Base-by-base conservation (phyloP, 257 asterid genomes). In the Handroanthus guayacan region DNA sequence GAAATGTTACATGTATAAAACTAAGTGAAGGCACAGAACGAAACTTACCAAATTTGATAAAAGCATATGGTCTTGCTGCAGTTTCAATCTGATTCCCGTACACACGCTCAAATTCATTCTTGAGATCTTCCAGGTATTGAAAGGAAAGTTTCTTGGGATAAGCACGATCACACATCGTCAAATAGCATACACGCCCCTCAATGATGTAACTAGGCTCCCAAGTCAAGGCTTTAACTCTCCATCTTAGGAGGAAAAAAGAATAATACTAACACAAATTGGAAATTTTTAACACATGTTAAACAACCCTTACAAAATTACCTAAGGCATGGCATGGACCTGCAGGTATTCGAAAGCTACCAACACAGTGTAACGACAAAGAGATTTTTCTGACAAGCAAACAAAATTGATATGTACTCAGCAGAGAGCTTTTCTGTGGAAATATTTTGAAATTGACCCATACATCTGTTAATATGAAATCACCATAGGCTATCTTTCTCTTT, bases 21-120 rank as follows among this genome's bases (percentile, higher is more conserved):
- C 60, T 1, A 57, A 69, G 45, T 71, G 70, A 77, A 76, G 62
- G 67, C 37, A 67, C 48, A 62, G 66, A 52, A n/a, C 54, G 62
- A 48, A 52, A 69, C 84, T 79, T 78, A 91, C 99, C 98, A 84
- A 94, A 94, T 82, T 94, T 92, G 79, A 94, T 94, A 76, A 94
- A 94, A 64, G 97, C 97, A 84, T 94, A 94, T 13, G 99, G 99
- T 79, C 99, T 92, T 67, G 96, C 99, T 78, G 98, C 99, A 71
- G 99, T 94, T 87, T 94, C 99, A 43, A 86, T 89, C 91, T 92
- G 97, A 84, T 84, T 89, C 69, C 90, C 96, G 76, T 90, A 90
- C 50, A 86, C 84, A 68, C 86, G 92, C 86, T 91, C 99, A 81
- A 94, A 94, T 84, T 94, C 99, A 81, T 83, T 94, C 91, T 87